phyloP scores from a whole-genome alignment of 306 rosid genomes.

The Cucumis cinereus region DNA sequence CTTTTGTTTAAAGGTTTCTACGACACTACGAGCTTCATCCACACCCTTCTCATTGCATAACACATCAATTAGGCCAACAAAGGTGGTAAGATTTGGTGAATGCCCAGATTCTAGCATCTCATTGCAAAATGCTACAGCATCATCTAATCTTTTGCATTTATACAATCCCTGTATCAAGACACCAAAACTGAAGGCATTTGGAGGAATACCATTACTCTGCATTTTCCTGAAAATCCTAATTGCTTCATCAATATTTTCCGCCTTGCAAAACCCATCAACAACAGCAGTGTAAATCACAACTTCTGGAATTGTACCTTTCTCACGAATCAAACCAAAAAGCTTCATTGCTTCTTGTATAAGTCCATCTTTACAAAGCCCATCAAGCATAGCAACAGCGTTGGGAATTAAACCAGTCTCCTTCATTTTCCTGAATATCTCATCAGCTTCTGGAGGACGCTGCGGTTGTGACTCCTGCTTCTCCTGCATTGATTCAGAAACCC shows the following conservation, averaged over 20 bases:
- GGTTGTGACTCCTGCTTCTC: slow-evolving; percentile 16
- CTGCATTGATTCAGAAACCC: slow-evolving; percentile 13
- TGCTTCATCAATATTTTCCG: slow-evolving; percentile 63
- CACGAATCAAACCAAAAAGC: slow-evolving; percentile 74
- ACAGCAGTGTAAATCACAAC: slow-evolving; percentile 84
- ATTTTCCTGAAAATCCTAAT: slow-evolving; percentile 70
- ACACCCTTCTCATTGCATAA: slow-evolving; percentile 49
- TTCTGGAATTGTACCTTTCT: slow-evolving; percentile 88
- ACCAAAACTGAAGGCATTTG: slow-evolving; percentile 69
- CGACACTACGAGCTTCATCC: slow-evolving; percentile 42
- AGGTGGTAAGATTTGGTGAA: slow-evolving; percentile 63
- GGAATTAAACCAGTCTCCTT: slow-evolving; percentile 93
- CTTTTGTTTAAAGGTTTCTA: slow-evolving; percentile 47
- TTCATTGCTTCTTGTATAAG: slow-evolving; percentile 89
- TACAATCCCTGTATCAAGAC: slow-evolving; percentile 63
- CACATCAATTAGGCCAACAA: slow-evolving; percentile 50
- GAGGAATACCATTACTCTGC: slow-evolving; percentile 53
- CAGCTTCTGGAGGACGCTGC: slow-evolving; percentile 44
- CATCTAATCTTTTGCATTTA: slow-evolving; percentile 34
- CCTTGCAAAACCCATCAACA: slow-evolving; percentile 73
- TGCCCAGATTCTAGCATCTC: slow-evolving; percentile 84
- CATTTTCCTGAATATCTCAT: slow-evolving; percentile 80
- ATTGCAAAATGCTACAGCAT: slow-evolving; percentile 49
- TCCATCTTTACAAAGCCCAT: slow-evolving; percentile 92
- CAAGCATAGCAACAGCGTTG: slow-evolving; percentile 92